These are phyloP conservation scores for Cryphonectria japonica DNA, from an alignment of 2,329 filamentous ascomycete species.

Conservation along the genomic window DNA sequence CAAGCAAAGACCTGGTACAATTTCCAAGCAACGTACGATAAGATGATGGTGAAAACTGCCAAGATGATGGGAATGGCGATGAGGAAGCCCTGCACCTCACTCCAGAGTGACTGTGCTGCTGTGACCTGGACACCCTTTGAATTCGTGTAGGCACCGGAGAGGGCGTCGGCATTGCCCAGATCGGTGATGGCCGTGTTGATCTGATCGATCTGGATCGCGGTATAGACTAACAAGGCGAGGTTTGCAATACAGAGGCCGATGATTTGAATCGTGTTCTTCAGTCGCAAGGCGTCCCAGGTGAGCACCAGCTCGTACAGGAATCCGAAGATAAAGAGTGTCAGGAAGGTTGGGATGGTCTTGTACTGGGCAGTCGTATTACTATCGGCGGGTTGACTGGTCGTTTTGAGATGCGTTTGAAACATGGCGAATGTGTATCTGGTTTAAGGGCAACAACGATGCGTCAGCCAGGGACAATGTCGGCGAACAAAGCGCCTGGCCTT, in stretches of 20 bases:
- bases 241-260: slow-evolving; percentile 96
- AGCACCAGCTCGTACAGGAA: slow-evolving; percentile 90
- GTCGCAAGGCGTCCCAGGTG: slow-evolving; percentile 88
- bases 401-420: slow-evolving; percentile 69
- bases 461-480: slow-evolving; percentile 13
- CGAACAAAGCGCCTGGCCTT: slow-evolving; percentile 13
- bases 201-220: slow-evolving; percentile 89
- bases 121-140: slow-evolving; percentile 24
- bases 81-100: slow-evolving; percentile 72
- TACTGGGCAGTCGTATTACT: slow-evolving; percentile 54
- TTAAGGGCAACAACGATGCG: background rate
- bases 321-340: slow-evolving; percentile 95
- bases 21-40: slow-evolving; percentile 86
- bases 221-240: slow-evolving; percentile 87
- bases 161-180: slow-evolving; percentile 51
- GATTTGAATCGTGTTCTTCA: slow-evolving; percentile 98
- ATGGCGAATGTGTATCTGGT: slow-evolving; percentile 83
- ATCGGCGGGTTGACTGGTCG: slow-evolving; percentile 40
- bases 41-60: slow-evolving; percentile 70
- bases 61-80: slow-evolving; percentile 86
- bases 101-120: slow-evolving; percentile 61
- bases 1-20: slow-evolving; percentile 98
- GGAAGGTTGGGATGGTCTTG: slow-evolving; percentile 87
- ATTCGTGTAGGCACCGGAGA: slow-evolving; percentile 40
- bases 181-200: slow-evolving; percentile 72